A percentile compares a stretch with the other conserved stretches of the same genome.
These are phyloP conservation scores for Plasmodium reichenowi DNA, from an alignment of 169 alveolate species.

Conservation along the genomic window DNA sequence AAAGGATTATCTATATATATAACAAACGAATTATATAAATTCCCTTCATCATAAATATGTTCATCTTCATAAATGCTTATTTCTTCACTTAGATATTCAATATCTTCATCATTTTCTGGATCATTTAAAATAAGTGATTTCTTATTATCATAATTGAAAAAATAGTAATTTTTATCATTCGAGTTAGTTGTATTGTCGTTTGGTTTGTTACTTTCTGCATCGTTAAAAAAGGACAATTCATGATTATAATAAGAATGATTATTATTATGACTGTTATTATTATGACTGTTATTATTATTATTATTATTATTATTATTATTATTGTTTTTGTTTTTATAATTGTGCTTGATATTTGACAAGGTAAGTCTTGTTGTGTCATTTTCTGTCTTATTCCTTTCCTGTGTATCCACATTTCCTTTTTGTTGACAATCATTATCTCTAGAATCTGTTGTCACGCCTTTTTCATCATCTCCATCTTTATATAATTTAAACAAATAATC, in stretches of 20 bases:
- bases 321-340: not conserved
- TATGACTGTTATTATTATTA: no score
- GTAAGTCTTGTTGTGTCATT: not conserved
- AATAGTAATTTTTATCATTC: not conserved
- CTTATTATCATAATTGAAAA: no score
- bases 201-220: not conserved
- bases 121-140: no score
- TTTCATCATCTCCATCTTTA: slow-evolving; percentile 3
- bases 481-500: slow-evolving; percentile 37
- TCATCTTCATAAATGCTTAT: slow-evolving; percentile 32
- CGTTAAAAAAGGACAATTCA: not conserved
- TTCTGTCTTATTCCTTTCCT: not conserved
- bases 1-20: slow-evolving; percentile 45
- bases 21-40: slow-evolving; percentile 19
- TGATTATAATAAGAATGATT: not conserved
- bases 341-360: not conserved
- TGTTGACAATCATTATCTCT: not conserved
- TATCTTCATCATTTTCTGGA: not conserved
- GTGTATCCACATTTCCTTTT: not conserved
- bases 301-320: no score
- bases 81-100: slow-evolving; percentile 25
- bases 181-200: not conserved
- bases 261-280: no score
- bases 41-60: slow-evolving; percentile 19
- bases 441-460: not conserved